Percentiles rank a stretch among this genome's conserved stretches.
These are phyloP conservation scores for Fallopia convolvulus DNA, from an alignment of 148 eudicot genomes.

Conservation along the genomic window DNA sequence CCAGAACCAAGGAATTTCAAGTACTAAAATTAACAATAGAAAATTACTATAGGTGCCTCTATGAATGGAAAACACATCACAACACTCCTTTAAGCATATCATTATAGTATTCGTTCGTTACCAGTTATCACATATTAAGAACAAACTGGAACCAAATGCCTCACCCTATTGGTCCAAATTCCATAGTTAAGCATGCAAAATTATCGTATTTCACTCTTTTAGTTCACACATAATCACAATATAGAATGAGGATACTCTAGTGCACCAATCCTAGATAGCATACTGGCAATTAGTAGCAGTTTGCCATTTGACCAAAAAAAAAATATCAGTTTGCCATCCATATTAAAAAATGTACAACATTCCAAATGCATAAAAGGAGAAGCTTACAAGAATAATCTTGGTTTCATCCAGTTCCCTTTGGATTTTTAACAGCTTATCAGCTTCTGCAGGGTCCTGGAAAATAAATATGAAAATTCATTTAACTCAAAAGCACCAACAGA, in stretches of 20 bases:
- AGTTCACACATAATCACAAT: background rate
- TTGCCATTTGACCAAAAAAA: no score
- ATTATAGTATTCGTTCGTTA: background rate
- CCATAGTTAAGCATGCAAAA: background rate
- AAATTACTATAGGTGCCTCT: background rate
- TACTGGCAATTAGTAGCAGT: background rate
- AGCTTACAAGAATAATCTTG: slow-evolving; percentile 85
- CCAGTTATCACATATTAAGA: background rate
- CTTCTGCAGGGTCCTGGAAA: slow-evolving; percentile 94
- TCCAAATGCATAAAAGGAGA: background rate
- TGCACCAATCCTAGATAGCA: background rate
- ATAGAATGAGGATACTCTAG: background rate
- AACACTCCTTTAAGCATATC: background rate
- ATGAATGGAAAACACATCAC: background rate
- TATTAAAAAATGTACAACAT: background rate
- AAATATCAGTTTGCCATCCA: background rate
- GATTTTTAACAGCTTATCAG: slow-evolving; percentile 89
- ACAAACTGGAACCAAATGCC: background rate
- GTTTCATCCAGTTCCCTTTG: slow-evolving; percentile 97
- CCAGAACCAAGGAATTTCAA: background rate
- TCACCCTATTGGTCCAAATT: background rate
- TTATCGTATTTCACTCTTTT: background rate
- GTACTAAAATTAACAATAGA: background rate
- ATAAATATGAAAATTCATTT: background rate
- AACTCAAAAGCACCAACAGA: background rate